Percentiles rank a stretch among this genome's conserved stretches.
Conservation (phyloP, 768 basidiomycete genomes). For the Xanthoconium stramineum region DNA sequence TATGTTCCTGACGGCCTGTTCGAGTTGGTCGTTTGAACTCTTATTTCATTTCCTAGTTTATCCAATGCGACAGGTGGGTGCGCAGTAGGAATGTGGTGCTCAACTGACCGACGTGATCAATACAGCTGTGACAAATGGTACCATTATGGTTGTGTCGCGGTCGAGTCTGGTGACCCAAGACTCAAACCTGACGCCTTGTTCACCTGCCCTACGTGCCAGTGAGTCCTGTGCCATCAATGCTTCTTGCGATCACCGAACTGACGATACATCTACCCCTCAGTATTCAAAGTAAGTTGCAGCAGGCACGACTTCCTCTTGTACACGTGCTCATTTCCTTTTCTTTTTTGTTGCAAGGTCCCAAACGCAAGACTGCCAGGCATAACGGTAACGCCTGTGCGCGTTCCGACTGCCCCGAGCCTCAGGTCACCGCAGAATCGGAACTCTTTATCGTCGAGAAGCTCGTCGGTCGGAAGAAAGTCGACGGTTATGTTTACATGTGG, state of each 20-base stretch:
- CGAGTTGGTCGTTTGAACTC: not conserved
- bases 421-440: constrained; percentile 1
- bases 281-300: constrained; percentile 2
- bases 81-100: too few relatives aligned
- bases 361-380: constrained; percentile 8
- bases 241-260: not conserved
- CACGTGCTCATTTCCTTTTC: not conserved
- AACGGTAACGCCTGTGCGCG: constrained; percentile 20
- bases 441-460: constrained; percentile 27
- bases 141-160: constrained; percentile 50
- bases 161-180: constrained; percentile 36
- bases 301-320: not conserved
- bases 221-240: not conserved
- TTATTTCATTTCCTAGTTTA: constrained; percentile 20
- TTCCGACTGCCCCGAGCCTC: constrained; percentile 23
- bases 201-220: constrained; percentile 43
- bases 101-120: not conserved
- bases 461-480: constrained; percentile 23
- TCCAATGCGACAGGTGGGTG: constrained; percentile 35
- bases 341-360: constrained; percentile 9
- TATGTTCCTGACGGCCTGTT: not conserved
- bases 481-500: constrained; percentile 20
- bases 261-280: not conserved
- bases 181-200: constrained; percentile 32
- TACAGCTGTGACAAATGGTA: constrained; percentile 46